Evolutionary conservation across 2,329 filamentous ascomycete species (phyloP), one percentile per base, ranked within the genome.

Genomic region (Cytospora leucostoma): DNA sequence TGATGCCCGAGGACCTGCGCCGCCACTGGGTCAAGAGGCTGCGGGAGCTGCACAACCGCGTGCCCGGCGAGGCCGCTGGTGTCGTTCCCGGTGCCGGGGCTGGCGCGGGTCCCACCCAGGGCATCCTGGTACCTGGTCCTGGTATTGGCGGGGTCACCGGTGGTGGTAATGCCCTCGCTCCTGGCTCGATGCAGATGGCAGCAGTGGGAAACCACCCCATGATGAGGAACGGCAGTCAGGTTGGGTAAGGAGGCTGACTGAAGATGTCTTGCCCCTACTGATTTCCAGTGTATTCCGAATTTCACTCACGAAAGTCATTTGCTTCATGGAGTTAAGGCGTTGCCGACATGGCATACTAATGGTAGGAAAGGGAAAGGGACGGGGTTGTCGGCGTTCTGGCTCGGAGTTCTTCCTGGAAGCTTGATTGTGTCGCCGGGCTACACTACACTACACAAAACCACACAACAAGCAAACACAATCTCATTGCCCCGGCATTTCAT

Each of bases 1-100:
- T 86, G 74, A 86, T 86, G 82, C 80, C 83, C 0, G 73, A 77
- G 2, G 70, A 72, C 12, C 72, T 87, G 65, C 76, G 84, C 55
- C 77, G 79, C 65, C 83, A 86, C 68, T 87, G 84, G 84, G 80
- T 87, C 2, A 80, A 78, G 68, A 74, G 80, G 61, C 73, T 85
- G 61, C 73, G 82, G 33, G 83, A 85, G 67, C 72, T 78, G 56
- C 77, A 79, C 62, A 76, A 75, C 70, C 73, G 75, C 35, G 66
- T 61, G 38, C 27, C 53, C 37, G 2, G 53, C 59, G n/a, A 61
- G 59, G 59, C 44, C 7, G 59, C 51, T 19, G 59, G 47, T 33
- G 55, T 61, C 33, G 54, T 47, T 27, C 27, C 27, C 27, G 27
- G 27, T 27, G 27, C 27, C 8, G 15, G 53, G 10, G 19, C 38